Percentiles rank a stretch among this genome's conserved stretches.
phyloP scores from a whole-genome alignment of 139 green algal genomes.

The Chlamydomonas incerta region DNA sequence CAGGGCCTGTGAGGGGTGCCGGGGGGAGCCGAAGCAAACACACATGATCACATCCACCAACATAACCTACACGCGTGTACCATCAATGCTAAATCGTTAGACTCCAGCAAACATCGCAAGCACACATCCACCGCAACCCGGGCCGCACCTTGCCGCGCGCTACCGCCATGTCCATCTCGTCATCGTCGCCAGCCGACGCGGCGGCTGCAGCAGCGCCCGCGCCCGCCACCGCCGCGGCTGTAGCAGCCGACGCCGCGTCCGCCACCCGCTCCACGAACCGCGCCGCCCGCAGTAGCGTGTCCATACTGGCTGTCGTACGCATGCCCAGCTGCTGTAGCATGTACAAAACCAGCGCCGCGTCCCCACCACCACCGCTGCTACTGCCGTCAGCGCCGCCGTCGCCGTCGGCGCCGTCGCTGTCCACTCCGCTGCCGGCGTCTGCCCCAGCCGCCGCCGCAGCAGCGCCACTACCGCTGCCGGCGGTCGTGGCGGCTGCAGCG shows the following conservation, averaged over 20 bases:
- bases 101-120: too few species aligned
- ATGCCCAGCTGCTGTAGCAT: slow-evolving; percentile 75
- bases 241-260: not conserved
- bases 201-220: not conserved
- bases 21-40: too few species aligned
- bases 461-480: too few species aligned
- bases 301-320: slow-evolving; percentile 34
- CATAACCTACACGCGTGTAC: too few species aligned
- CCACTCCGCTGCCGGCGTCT: not conserved
- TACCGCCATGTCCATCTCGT: slow-evolving; percentile 60
- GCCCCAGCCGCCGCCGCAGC: too few species aligned
- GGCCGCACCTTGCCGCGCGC: slow-evolving; percentile 61
- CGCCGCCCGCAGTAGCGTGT: slow-evolving; percentile 71
- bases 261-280: slow-evolving; percentile 57
- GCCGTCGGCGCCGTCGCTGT: not conserved
- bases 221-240: slow-evolving; percentile 10
- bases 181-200: not conserved
- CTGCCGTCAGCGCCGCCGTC: not conserved
- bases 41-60: too few species aligned
- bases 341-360: slow-evolving; percentile 45
- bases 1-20: slow-evolving; percentile 64
- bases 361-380: not conserved
- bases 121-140: not conserved
- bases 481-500: not conserved
- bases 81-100: too few species aligned